phyloP scores from a whole-genome alignment of 352 stramenopile species.

The Pythium myriotylum region DNA sequence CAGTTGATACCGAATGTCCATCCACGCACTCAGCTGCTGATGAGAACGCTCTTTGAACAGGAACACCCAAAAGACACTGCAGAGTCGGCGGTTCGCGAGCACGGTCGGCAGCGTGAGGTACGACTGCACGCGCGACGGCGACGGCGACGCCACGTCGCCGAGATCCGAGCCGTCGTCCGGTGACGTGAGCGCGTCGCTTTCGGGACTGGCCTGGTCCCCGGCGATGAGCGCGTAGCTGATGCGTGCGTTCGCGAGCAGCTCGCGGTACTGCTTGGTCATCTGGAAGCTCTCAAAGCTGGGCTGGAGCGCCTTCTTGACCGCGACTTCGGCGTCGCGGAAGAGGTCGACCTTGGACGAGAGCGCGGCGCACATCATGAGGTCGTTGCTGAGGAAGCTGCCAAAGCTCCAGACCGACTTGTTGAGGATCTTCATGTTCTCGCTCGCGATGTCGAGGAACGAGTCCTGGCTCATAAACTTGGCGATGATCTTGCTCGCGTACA shows the following conservation, averaged over 20 bases:
- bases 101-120: conserved; percentile 79
- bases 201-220: conserved; percentile 18
- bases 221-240: conserved; percentile 53
- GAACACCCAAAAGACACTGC: conserved; percentile 88
- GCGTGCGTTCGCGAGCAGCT: conserved; percentile 56
- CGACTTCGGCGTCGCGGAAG: conserved; percentile 75
- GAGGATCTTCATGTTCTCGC: conserved; percentile 71
- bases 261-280: conserved; percentile 52
- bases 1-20: conserved; percentile 78
- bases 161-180: conserved; percentile 20
- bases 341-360: conserved; percentile 76
- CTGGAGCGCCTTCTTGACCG: conserved; percentile 69
- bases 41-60: conserved; percentile 86
- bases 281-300: conserved; percentile 72
- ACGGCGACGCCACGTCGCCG: conserved; percentile 9
- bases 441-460: conserved; percentile 81
- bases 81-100: conserved; percentile 73
- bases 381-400: conserved; percentile 68
- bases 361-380: conserved; percentile 76
- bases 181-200: conserved; percentile 27
- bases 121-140: conserved; percentile 29
- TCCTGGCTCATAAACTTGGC: conserved; percentile 85
- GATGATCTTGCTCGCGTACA: conserved; percentile 88
- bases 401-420: conserved; percentile 86
- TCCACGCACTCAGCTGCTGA: conserved; percentile 81